Evolutionary conservation across 495 filamentous ascomycete genomes (phyloP), one percentile per base, ranked within the genome.

Genomic region (Podospora comata): DNA sequence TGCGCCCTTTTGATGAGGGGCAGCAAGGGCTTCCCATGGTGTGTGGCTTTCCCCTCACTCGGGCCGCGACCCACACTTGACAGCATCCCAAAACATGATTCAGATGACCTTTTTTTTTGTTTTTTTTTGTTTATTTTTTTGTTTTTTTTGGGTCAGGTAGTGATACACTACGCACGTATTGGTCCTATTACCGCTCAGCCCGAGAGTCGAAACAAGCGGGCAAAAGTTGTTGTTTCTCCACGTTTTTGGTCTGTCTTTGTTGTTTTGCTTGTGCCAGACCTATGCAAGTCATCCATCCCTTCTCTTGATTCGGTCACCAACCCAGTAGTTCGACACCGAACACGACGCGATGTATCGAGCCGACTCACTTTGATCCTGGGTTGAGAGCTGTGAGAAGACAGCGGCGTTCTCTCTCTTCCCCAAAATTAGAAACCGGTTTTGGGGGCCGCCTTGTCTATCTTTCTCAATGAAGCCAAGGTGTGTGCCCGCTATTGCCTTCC

Each of bases 31-130:
- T 23, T 61, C 26, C 20, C 23, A 23, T 23, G 23, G 1, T 23
- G 23, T 23, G 23, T 23, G 23, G 23, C 23, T 5, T 61, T 61
- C 59, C n/a, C n/a, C 28, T 28, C 18, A 19, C 11, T 28, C 61
- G 61, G 61, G 61, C 61, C 61, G 61, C 61, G 61, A n/a, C 61
- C 61, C 61, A 48, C 61, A 44, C 18, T 63, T 63, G 61, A 63
- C 61, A 63, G 61, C 61, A 63, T 48, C 18, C 27, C 60, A 34
- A 62, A 62, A 62, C 34, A 62, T 34, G 26, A 34, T 62, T 62
- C 60, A 62, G 60, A 62, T 62, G 60, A 62, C 60, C 60, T 62
- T 28, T 32, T 62, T 28, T 32, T 61, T 59, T 59, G 0, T 23
- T 23, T 23, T 23, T 23, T 23, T 0, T 23, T 23, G n/a, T n/a